Evolutionary conservation across 225 moss, liverwort and hornwort genomes (phyloP).

Genomic region (Polytrichum formosum): DNA sequence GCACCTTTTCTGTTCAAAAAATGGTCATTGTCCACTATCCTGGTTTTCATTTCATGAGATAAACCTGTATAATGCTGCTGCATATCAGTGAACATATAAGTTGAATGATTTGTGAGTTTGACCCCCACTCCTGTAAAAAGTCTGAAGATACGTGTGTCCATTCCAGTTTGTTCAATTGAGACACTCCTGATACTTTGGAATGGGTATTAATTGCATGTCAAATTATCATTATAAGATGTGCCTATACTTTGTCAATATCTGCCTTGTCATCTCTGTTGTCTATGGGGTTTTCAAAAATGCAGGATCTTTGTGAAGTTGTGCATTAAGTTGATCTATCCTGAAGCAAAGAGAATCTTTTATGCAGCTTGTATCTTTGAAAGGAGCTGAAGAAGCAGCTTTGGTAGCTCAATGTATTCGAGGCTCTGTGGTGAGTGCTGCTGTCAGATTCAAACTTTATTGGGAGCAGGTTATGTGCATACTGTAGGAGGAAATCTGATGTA

Average conservation of each 20-base stretch:
- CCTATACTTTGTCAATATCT: too few relatives aligned
- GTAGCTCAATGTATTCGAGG: constrained; percentile 48
- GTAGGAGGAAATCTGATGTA: too few relatives aligned
- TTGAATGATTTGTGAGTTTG: not conserved
- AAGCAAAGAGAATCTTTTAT: not conserved
- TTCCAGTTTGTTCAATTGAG: too few relatives aligned
- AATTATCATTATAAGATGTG: too few relatives aligned
- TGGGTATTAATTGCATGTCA: too few relatives aligned
- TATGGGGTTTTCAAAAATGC: not conserved
- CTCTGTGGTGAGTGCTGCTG: constrained; percentile 34
- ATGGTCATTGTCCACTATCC: constrained; percentile 18
- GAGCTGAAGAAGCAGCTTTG: constrained; percentile 46
- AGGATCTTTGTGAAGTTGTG: not conserved
- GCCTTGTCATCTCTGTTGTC: too few relatives aligned
- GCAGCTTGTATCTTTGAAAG: constrained; percentile 50
- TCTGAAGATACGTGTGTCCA: too few relatives aligned
- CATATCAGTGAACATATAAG: not conserved
- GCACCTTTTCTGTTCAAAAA: constrained; percentile 58
- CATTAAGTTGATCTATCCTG: too few relatives aligned
- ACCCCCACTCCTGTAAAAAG: not conserved
- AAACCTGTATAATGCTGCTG: not conserved
- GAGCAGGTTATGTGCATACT: not conserved
- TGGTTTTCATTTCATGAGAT: not conserved
- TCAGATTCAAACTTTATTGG: not conserved
- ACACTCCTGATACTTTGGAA: too few relatives aligned